phyloP scores from a whole-genome alignment of 352 stramenopile species.

The Globisporangium viniferum region DNA sequence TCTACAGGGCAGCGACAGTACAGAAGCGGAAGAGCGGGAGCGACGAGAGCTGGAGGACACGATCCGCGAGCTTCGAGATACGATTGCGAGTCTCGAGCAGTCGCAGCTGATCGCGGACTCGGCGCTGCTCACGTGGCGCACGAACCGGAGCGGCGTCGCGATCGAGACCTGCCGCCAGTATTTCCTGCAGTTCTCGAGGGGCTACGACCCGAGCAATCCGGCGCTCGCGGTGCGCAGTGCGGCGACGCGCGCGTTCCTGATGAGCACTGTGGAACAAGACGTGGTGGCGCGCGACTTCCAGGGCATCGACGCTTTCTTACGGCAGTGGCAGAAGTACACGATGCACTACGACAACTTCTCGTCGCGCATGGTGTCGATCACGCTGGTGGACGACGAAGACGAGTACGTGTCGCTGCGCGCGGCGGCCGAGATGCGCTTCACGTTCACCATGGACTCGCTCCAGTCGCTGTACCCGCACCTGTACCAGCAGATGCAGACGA shows the following conservation, averaged over 20 bases:
- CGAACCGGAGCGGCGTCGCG: constrained; percentile 38
- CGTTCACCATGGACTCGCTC: constrained; percentile 43
- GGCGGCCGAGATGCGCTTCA: constrained; percentile 29
- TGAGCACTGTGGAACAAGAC: constrained; percentile 29
- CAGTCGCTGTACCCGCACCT: constrained; percentile 46
- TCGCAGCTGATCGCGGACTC: constrained; percentile 38
- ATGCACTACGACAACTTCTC: constrained; percentile 39
- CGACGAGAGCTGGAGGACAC: constrained; percentile 17
- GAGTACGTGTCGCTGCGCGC: constrained; percentile 36
- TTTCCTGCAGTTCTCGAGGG: constrained; percentile 37
- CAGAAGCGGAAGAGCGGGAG: constrained; percentile 13
- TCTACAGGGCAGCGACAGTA: not conserved
- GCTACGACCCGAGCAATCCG: constrained; percentile 29
- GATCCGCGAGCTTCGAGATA: constrained; percentile 24
- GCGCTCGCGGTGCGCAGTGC: constrained; percentile 11
- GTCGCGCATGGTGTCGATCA: constrained; percentile 24
- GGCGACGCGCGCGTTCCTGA: constrained; percentile 26
- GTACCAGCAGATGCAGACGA: constrained; percentile 25
- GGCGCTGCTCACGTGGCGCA: constrained; percentile 30
- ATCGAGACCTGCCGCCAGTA: constrained; percentile 43
- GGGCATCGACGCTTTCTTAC: constrained; percentile 35
- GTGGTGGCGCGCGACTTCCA: constrained; percentile 48
- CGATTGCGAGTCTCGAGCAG: constrained; percentile 38
- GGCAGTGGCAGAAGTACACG: constrained; percentile 64
- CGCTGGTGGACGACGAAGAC: constrained; percentile 33